Base-by-base conservation (phyloP, 2,329 filamentous ascomycete genomes). In the Pestalotiopsis fici region DNA sequence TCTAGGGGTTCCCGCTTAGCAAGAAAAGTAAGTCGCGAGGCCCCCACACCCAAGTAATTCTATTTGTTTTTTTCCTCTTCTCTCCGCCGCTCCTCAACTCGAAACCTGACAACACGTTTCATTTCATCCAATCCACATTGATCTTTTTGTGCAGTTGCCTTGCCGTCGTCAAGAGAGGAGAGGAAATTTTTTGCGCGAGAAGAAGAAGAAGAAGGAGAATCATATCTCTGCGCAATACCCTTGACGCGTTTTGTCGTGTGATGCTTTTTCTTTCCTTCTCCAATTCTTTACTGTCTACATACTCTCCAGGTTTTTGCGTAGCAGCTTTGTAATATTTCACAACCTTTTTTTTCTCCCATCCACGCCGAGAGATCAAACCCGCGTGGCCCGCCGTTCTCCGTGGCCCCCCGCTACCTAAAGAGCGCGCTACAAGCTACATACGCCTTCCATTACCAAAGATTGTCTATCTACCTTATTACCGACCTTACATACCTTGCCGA, bases 101-200 rank as follows among this genome's bases (percentile, higher is more conserved):
- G 59, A 43, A 62, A 62, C 59, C 59, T 62, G 25, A 62, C 59
- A 62, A 62, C 59, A 62, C 59, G 59, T 62, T 62, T 62, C 59
- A 50, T 62, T 62, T 62, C 37, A 62, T 47, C 35, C 21, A 25
- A 50, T 50, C 43, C 43, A 50, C 18, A 9, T n/a, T 50, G 31
- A 11, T 50, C 4, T 50, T n/a, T 9, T 50, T n/a, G 18, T 50
- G 43, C 43, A 50, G n/a, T 50, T 50, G 43, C 43, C 43, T 11
- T 47, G 18, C 43, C 21, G 18, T 21, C 18, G 43, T n/a, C 43
- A 35, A 35, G 31, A 35, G 31, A 35, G 31, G 31, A 35, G 31
- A 35, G 31, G 31, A 35, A 11, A 7, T 11, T 35, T 35, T 11
- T 7, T 7, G 31, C 43, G 6, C 43, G 43, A 50, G 43, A 50